Conservation (phyloP, 2,329 filamentous ascomycete genomes). For the Pestalotiopsis sp. region DNA sequence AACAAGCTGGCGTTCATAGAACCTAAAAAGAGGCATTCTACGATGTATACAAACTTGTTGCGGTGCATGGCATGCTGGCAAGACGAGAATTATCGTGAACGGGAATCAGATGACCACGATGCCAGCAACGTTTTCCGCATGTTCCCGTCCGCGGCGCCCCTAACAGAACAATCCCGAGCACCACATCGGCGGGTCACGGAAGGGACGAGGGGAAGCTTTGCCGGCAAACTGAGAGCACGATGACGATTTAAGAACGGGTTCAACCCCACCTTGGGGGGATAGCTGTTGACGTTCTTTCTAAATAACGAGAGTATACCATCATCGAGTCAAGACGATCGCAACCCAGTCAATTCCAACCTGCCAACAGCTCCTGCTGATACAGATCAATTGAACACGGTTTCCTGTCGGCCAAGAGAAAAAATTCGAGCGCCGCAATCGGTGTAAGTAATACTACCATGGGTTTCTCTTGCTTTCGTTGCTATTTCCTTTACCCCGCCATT, state of each 20-base stretch:
- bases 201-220: slow-evolving; percentile 10
- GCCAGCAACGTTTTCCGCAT: slow-evolving; percentile 5
- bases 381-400: background rate
- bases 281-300: background rate
- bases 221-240: slow-evolving; percentile 11
- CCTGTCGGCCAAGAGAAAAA: background rate
- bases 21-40: background rate
- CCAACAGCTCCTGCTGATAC: background rate
- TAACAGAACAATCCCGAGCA: background rate
- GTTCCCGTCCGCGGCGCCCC: slow-evolving; percentile 12
- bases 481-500: slow-evolving; percentile 6
- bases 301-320: background rate
- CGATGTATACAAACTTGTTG: background rate
- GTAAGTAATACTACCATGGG: background rate
- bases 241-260: slow-evolving; percentile 12
- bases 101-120: background rate
- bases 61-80: background rate
- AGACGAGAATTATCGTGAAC: background rate
- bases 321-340: background rate
- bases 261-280: slow-evolving; percentile 6
- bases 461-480: background rate
- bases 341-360: background rate
- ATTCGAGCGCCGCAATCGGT: slow-evolving; percentile 5
- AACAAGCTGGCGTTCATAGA: too few relatives aligned
- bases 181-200: slow-evolving; percentile 15